These are phyloP conservation scores for Scutellaria minor DNA, from an alignment of 257 asterid species.

Conservation along the genomic window DNA sequence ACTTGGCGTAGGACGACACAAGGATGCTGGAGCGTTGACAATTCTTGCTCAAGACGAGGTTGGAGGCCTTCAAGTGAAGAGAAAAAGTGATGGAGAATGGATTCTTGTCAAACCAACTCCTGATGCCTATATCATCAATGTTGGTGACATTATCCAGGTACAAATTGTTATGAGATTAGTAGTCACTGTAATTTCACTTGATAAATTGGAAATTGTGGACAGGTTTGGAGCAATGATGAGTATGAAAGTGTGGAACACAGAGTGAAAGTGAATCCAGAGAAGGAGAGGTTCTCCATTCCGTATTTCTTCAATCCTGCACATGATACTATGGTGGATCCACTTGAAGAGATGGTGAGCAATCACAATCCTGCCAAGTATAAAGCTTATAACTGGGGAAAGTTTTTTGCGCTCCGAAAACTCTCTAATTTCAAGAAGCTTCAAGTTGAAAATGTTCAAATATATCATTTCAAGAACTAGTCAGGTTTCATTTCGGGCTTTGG, in stretches of 20 bases:
- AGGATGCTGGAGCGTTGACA: conserved; percentile 58
- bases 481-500: background rate
- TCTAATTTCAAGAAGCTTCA: conserved; percentile 60
- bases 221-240: conserved; percentile 70
- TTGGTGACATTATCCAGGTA: conserved; percentile 56
- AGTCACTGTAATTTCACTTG: too few relatives aligned
- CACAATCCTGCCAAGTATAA: conserved; percentile 49
- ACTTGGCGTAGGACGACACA: conserved; percentile 61
- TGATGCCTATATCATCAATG: conserved; percentile 50
- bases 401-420: conserved; percentile 40
- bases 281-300: conserved; percentile 57
- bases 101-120: conserved; percentile 53
- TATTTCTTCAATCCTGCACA: conserved; percentile 54
- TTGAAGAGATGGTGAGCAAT: conserved; percentile 47
- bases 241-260: conserved; percentile 67
- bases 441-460: conserved; percentile 53
- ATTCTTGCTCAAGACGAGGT: conserved; percentile 59
- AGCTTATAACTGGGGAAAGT: conserved; percentile 54
- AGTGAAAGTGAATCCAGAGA: conserved; percentile 58
- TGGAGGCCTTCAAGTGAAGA: conserved; percentile 64
- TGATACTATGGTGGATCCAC: conserved; percentile 45
- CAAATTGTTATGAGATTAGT: too few relatives aligned
- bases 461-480: conserved; percentile 49
- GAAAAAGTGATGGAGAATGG: conserved; percentile 69
- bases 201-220: background rate